Evolutionary conservation across 148 eudicot genomes (phyloP), one percentile per base, ranked within the genome.

Genomic region (Linanthus parryae): DNA sequence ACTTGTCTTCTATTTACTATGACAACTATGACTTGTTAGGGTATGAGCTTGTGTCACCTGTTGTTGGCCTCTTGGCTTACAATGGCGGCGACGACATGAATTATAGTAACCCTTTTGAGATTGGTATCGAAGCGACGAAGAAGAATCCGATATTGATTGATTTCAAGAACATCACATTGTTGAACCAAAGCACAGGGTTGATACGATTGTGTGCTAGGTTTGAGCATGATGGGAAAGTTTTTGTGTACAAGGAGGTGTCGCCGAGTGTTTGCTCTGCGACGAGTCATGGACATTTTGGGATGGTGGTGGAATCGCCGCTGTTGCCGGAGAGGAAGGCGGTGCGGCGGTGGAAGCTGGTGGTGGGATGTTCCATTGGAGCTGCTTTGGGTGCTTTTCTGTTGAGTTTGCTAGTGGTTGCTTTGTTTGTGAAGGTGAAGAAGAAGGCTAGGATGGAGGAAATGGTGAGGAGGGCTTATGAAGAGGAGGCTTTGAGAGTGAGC

Each of bases 391-490:
- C 80, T 3, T 79, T 75, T 48, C 73, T 92, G 24, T 40, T 92
- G 44, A 75, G 84, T 9, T 66, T 87, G 74, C 64, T 92, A 30
- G 20, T 84, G 51, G 61, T 87, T 39, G 99, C 99, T 16, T 64
- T 92, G 81, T 72, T 77, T 58, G 94, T 65, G 19, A 87, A 78
- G 65, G 99, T 84, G n/a, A 91, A 87, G 64, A 88, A 81, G 70
- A 84, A 79, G 67, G 71, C 81, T 7, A 77, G 77, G 44, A 61
- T 79, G 74, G 96, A 87, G 36, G 98, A 92, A 3, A 40, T 84
- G 77, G 96, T 74, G 43, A 77, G 98, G 54, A 73, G 79, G 67
- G 96, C 98, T 28, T 92, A 87, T 56, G 83, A 87, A 43, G 98
- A 92, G 40, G 98, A 92, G 48, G 98, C 96, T 25, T 60, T 92